phyloP scores from a whole-genome alignment of 164 flowering plant genomes.

The Kingdonia uniflora region DNA sequence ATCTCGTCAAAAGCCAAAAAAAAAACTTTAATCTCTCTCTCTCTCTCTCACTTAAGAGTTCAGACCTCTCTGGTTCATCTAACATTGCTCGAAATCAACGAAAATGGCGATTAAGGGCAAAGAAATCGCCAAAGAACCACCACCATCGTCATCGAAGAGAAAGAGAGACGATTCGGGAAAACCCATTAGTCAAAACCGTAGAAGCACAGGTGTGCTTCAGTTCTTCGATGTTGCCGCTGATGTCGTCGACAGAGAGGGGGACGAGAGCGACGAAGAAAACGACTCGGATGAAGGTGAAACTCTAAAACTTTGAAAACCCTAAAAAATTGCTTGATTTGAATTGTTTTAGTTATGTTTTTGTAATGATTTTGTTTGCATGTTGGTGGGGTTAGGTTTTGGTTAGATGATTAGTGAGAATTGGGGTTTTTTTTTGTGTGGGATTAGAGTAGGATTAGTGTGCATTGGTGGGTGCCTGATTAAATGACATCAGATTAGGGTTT shows the following conservation, averaged over 20 bases:
- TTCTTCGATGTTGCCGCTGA: constrained; percentile 63
- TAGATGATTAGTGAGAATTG: too few relatives aligned
- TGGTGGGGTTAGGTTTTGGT: too few relatives aligned
- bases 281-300: constrained; percentile 15
- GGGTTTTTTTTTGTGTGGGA: too few relatives aligned
- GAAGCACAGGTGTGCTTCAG: constrained; percentile 39
- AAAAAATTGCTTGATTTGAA: constrained; percentile 2
- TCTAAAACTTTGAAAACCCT: not conserved
- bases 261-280: constrained; percentile 26
- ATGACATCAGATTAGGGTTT: too few relatives aligned
- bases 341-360: not conserved
- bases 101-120: constrained; percentile 19
- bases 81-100: not conserved
- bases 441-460: too few relatives aligned
- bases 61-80: not conserved
- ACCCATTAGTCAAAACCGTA: constrained; percentile 28
- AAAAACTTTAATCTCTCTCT: too few relatives aligned
- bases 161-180: constrained; percentile 31
- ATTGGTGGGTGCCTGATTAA: too few relatives aligned
- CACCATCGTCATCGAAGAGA: constrained; percentile 22
- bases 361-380: not conserved
- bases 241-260: constrained; percentile 25
- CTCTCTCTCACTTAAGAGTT: not conserved
- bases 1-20: too few relatives aligned
- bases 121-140: constrained; percentile 9